phyloP scores from a whole-genome alignment of 371 early-diverging fungal genomes.

The Ordospora colligata region DNA sequence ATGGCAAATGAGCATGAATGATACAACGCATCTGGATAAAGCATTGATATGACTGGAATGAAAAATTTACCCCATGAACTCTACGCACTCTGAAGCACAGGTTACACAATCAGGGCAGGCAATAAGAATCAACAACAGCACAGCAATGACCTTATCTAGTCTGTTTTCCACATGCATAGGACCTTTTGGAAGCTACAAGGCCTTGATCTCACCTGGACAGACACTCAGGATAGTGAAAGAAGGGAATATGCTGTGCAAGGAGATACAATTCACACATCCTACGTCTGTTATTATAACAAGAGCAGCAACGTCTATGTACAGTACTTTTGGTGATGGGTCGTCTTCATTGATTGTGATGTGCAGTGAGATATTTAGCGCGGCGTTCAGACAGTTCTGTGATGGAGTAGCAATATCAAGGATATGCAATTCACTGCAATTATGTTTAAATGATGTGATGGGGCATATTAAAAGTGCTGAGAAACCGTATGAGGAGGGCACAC shows the following conservation, averaged over 20 bases:
- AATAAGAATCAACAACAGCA: slow-evolving; percentile 83
- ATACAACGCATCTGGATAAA: too few species aligned
- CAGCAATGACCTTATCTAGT: slow-evolving; percentile 82
- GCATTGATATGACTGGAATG: too few species aligned
- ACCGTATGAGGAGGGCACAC: slow-evolving; percentile 73
- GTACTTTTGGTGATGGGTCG: slow-evolving; percentile 95
- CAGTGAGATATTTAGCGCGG: slow-evolving; percentile 86
- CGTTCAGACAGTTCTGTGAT: slow-evolving; percentile 83
- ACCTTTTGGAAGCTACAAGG: slow-evolving; percentile 95
- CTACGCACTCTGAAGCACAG: slow-evolving; percentile 58
- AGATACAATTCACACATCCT: slow-evolving; percentile 98
- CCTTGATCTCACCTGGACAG: slow-evolving; percentile 68
- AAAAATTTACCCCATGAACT: slow-evolving; percentile 46
- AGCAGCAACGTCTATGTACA: slow-evolving; percentile 91
- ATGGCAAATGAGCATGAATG: too few species aligned
- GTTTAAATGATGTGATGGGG: slow-evolving; percentile 66
- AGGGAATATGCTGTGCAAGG: slow-evolving; percentile 63
- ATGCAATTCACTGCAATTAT: slow-evolving; percentile 85
- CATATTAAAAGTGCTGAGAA: slow-evolving; percentile 76
- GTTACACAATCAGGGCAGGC: slow-evolving; percentile 73
- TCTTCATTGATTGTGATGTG: slow-evolving; percentile 86
- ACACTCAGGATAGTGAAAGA: slow-evolving; percentile 65
- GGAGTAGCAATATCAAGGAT: slow-evolving; percentile 87
- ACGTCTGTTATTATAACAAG: slow-evolving; percentile 96
- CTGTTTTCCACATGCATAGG: slow-evolving; percentile 89